Evolutionary conservation across 1,139 yeast genomes (phyloP), one percentile per base, ranked within the genome.

Genomic region (Debaryomyces psychrophilus): DNA sequence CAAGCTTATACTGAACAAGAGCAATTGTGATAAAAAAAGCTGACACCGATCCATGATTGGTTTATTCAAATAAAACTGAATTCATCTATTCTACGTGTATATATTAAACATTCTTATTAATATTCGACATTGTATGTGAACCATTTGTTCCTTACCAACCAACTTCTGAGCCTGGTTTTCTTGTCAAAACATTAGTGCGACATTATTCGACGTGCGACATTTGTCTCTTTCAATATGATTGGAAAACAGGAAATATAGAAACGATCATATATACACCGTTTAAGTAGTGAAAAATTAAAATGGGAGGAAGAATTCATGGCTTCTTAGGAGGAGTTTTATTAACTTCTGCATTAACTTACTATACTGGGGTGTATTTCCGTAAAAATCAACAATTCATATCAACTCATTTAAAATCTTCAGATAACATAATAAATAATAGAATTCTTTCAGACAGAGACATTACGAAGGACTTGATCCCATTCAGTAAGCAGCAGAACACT

Each of bases 261-360:
- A 11, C 6, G 6, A n/a, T 2, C 22, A 25, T 25, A 12, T 22
- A 25, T n/a, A 7, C 12, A 22, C 12, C 26, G n/a, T 27, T 20
- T 3, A 33, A n/a, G 17, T 8, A 17, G 14, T 9, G 15, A 20
- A 18, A 27, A 11, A 18, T n/a, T 11, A 45, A 15, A 12, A 79
- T 80, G 85, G 81, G 81, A 64, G 87, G 89, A 43, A 78, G 90
- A 66, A 74, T 83, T 49, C 83, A 82, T 53, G 93, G 95, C 1
- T 82, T 87, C 54, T 67, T 87, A 33, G 85, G 72, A 53, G 90
- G 95, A 29, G 83, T 83, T 3, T 71, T 85, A 27, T 71, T 85
- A 42, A 81, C 92, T 5, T 77, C 89, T 0, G 77, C 88, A 2
- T 61, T 83, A 18, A 79, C 87, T 2, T 86, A 86, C 61, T 76